Evolutionary conservation across 2,329 filamentous ascomycete species (phyloP), one percentile per base, ranked within the genome.

Genomic region (Tolypocladium ophioglossoides): DNA sequence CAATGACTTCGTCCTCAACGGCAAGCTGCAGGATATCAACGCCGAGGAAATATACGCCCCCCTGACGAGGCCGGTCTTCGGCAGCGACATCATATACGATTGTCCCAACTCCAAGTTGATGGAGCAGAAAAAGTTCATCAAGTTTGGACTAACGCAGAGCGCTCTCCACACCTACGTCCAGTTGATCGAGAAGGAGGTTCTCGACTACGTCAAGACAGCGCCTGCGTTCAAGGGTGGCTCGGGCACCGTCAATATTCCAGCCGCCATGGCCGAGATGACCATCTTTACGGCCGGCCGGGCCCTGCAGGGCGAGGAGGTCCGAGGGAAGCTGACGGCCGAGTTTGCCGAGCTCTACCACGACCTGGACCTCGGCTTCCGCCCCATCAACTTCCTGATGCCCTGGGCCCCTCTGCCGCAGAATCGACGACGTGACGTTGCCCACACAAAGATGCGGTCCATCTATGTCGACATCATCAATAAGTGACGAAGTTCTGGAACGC

Each of bases 111-210:
- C 85, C 49, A 91, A 91, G 70, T 78, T 92, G 57, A 91, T 92
- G 87, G 88, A 94, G 72, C 89, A 94, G 73, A 92, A 92, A 76
- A 90, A 88, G 75, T 87, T 87, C 62, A 82, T 87, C 77, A 87
- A 88, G 67, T 83, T 84, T 59, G 84, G 84, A 46, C 78, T 87
- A 37, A 87, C 84, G 1, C 78, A 81, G 55, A 78, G 80, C 27
- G 82, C 84, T 2, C 79, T 88, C 61, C 78, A 73, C 56, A 68
- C 70, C 20, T 87, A 92, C 67, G 87, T 91, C 49, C 80, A 76
- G 44, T 73, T 91, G 65, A 91, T 92, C 68, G 80, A 83, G 58
- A 71, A 78, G 56, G 88, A 92, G 68, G 80, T 86, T 54, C 71
- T 79, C 50, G 76, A 80, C 60, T 91, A 88, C 66, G 70, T 89